A percentile compares a stretch with the other conserved stretches of the same genome.
These are phyloP conservation scores for Perkinsus olseni DNA, from an alignment of 169 alveolate genomes.

Conservation along the genomic window DNA sequence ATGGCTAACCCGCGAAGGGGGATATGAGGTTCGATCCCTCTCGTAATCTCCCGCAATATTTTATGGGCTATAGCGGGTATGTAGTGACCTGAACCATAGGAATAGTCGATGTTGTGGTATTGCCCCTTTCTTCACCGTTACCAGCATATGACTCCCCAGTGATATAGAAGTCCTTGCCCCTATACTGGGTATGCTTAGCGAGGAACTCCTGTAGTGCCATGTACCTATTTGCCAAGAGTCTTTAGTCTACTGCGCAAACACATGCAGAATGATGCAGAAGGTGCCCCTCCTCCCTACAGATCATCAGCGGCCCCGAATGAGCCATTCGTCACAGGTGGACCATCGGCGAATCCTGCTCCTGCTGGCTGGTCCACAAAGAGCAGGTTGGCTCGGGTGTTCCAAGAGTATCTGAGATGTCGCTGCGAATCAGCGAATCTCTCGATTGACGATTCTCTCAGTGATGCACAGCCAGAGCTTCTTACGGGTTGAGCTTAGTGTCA, in stretches of 20 bases:
- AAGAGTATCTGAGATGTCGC: slow-evolving; percentile 36
- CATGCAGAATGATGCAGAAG: background rate
- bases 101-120: too few species aligned
- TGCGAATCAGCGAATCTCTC: background rate
- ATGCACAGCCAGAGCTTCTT: background rate
- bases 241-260: slow-evolving; percentile 28
- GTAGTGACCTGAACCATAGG: slow-evolving; percentile 31
- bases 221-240: slow-evolving; percentile 11
- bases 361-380: slow-evolving; percentile 72
- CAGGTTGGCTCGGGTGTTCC: slow-evolving; percentile 59
- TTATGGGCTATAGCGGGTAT: slow-evolving; percentile 10
- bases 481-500: slow-evolving; percentile 34
- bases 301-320: background rate
- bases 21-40: slow-evolving; percentile 15
- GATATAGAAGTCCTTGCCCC: slow-evolving; percentile 48
- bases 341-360: slow-evolving; percentile 65
- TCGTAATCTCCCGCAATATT: background rate
- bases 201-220: slow-evolving; percentile 47
- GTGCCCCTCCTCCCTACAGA: slow-evolving; percentile 20
- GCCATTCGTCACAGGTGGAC: background rate
- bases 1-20: slow-evolving; percentile 58
- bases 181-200: slow-evolving; percentile 35
- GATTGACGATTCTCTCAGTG: background rate
- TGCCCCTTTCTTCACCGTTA: too few species aligned
- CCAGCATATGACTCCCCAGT: slow-evolving; percentile 79